Conservation (phyloP, 148 eudicot species). For the Rhododendron vialii region DNA sequence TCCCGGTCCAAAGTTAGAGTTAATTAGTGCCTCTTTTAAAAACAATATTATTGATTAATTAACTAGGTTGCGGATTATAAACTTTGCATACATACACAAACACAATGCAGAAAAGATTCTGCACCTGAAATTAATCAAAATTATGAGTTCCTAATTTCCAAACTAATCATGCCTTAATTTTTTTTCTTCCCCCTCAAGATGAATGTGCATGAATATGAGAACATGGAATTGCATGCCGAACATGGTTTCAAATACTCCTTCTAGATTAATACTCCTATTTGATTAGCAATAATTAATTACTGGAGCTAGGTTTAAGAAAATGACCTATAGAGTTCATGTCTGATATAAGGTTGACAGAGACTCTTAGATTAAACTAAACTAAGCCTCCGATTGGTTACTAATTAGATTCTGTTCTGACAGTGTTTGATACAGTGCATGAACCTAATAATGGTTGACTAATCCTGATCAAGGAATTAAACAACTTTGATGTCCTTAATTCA, state of each 20-base stretch:
- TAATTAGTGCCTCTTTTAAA: background rate
- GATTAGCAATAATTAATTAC: background rate
- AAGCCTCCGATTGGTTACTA: background rate
- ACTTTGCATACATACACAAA: background rate
- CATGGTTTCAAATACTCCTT: background rate
- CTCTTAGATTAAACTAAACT: background rate
- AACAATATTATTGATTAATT: background rate
- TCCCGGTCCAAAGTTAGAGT: background rate
- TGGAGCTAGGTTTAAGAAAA: too few relatives aligned
- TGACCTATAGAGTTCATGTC: background rate
- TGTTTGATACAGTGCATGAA: background rate
- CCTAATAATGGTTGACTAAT: background rate
- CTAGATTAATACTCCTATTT: background rate
- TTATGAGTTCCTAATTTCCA: background rate
- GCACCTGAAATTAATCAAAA: background rate
- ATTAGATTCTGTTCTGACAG: background rate
- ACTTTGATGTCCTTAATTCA: background rate
- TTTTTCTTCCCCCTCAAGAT: background rate
- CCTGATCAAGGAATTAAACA: background rate
- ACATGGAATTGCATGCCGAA: background rate
- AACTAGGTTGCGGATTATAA: background rate
- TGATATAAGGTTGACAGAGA: background rate
- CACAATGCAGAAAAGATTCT: conserved; percentile 9
- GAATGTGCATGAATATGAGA: conserved; percentile 4
- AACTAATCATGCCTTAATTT: background rate